Percentiles rank a stretch among this genome's conserved stretches.
Evolutionary conservation across 306 rosid genomes (phyloP).

Genomic region (Malus sylvestris): DNA sequence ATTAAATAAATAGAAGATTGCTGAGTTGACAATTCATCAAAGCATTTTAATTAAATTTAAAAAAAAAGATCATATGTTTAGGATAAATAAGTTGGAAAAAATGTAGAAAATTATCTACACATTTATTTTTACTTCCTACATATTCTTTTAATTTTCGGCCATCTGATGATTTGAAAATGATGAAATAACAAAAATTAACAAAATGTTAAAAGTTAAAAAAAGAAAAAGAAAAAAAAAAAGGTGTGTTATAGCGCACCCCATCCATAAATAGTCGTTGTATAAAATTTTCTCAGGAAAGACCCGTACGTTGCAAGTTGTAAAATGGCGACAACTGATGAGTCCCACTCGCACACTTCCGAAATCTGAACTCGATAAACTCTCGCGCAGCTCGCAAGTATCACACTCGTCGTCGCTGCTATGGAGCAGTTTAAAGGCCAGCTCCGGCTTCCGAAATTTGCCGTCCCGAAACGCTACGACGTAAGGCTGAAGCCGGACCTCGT

Average conservation of each 20-base stretch:
- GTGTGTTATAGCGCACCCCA: too few species aligned
- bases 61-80: too few species aligned
- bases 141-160: accelerated
- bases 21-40: too few species aligned
- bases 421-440: constrained; percentile 77
- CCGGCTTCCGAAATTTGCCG: constrained; percentile 80
- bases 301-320: background rate
- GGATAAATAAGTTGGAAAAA: too few species aligned
- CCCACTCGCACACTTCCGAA: background rate
- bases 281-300: background rate
- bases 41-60: too few species aligned
- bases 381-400: background rate
- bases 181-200: too few species aligned
- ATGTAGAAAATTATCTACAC: too few species aligned
- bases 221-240: accelerated
- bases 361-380: background rate
- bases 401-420: constrained; percentile 23
- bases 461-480: constrained; percentile 65
- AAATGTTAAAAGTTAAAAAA: accelerated
- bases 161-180: accelerated
- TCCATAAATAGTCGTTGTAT: too few species aligned
- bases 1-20: too few species aligned
- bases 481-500: constrained; percentile 66
- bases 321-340: background rate
- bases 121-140: accelerated